Evolutionary conservation across 2,329 filamentous ascomycete genomes (phyloP), one percentile per base, ranked within the genome.

Genomic region (Sclerotinia glacialis): DNA sequence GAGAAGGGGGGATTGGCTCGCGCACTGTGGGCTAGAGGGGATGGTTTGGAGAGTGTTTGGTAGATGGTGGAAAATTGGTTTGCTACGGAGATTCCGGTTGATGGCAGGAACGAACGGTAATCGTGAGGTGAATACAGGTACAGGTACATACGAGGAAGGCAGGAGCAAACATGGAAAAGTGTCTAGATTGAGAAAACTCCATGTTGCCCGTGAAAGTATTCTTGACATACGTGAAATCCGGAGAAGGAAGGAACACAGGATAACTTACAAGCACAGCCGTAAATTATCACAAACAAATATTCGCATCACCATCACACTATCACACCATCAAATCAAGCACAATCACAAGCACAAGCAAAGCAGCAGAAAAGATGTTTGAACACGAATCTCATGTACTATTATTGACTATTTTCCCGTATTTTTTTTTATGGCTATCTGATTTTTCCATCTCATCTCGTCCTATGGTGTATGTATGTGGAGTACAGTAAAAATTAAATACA

Each of bases 401-500:
- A 37, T 60, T 49, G 44, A 49, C 28, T 21, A 26, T 61, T 37
- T 61, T 49, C n/a, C n/a, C 37, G 28, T 40, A 34, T 37, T 47
- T 21, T 37, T 21, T 37, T 44, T 44, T 21, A 23, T 26, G 28
- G 28, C 58, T 21, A 61, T 61, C 58, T 61, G 58, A 37, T 49
- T 49, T n/a, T 49, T 16, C 44, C 56, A 26, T 59, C 40, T 60
- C 42, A 28, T 47, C 56, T 61, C 31, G n/a, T 49, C 44, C 58
- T 37, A 61, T 34, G 44, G 46, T 61, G 26, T 34, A 54, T 61
- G 26, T 34, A 54, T 54, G 31, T 21, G 46, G 31, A 49, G 58
- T 37, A 9, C 34, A 61, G 58, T 49, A 37, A 61, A 37, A 37
- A 40, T 49, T 60, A 37, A 60, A 60, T 49, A 60, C 58, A 49